phyloP scores from a whole-genome alignment of 1,139 yeast species.

The Geotrichum australiense region DNA sequence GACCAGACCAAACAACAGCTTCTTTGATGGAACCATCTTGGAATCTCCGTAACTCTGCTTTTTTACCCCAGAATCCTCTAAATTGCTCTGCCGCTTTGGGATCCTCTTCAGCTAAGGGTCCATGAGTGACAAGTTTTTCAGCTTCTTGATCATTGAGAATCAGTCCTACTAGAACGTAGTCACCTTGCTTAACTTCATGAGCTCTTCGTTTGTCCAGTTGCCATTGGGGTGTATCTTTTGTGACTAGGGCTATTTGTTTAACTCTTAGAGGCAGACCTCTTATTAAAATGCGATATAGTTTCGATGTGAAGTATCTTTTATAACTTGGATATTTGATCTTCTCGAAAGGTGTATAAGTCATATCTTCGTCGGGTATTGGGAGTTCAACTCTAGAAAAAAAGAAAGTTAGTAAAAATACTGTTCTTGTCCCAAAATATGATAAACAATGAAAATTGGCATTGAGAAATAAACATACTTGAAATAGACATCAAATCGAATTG shows the following conservation, averaged over 20 bases:
- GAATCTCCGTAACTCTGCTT: constrained; percentile 80
- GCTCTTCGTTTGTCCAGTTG: constrained; percentile 52
- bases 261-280: constrained; percentile 67
- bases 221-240: constrained; percentile 27
- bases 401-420: constrained; percentile 6
- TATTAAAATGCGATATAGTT: constrained; percentile 50
- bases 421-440: not conserved
- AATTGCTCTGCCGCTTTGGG: constrained; percentile 44
- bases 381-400: constrained; percentile 18
- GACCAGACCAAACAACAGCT: constrained; percentile 74
- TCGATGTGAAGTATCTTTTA: constrained; percentile 58
- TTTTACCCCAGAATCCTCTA: constrained; percentile 83
- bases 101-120: constrained; percentile 54
- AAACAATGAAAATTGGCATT: not conserved
- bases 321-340: constrained; percentile 66
- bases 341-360: constrained; percentile 59
- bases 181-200: constrained; percentile 28
- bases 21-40: constrained; percentile 79
- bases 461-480: constrained; percentile 28
- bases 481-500: constrained; percentile 59
- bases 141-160: constrained; percentile 65
- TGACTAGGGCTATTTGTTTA: constrained; percentile 14
- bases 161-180: constrained; percentile 47
- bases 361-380: constrained; percentile 23
- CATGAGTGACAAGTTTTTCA: constrained; percentile 77